Conservation (phyloP, 345 rosid genomes). For the Syzygium oleosum region DNA sequence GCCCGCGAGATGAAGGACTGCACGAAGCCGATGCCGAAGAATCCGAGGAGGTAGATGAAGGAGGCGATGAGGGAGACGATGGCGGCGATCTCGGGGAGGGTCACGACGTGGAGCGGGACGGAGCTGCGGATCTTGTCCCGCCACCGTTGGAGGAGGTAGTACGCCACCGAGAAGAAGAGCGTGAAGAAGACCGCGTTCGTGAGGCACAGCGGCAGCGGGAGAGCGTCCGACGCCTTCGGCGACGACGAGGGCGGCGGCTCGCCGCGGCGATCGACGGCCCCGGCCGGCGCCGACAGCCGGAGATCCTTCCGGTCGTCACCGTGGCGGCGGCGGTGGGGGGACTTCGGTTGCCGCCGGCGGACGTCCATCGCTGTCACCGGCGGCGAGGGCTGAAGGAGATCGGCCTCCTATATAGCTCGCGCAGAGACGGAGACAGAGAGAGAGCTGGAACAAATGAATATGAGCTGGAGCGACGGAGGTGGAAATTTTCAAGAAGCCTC, state of each 20-base stretch:
- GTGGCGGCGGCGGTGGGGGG: not conserved
- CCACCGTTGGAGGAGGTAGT: slow-evolving; percentile 84
- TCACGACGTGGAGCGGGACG: slow-evolving; percentile 79
- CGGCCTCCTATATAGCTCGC: not conserved
- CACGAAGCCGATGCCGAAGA: slow-evolving; percentile 84
- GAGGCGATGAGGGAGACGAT: slow-evolving; percentile 69
- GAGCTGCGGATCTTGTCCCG: slow-evolving; percentile 88
- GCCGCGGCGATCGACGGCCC: not conserved
- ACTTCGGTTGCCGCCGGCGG: slow-evolving; percentile 35
- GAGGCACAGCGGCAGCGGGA: slow-evolving; percentile 69
- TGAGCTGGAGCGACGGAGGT: not conserved
- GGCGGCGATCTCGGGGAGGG: slow-evolving; percentile 65
- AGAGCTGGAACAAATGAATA: not conserved
- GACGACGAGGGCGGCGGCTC: not conserved
- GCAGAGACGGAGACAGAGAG: not conserved
- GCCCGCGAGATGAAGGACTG: slow-evolving; percentile 70
- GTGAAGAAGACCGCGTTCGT: slow-evolving; percentile 81
- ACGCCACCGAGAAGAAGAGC: slow-evolving; percentile 84
- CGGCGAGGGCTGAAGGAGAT: not conserved
- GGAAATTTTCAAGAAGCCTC: not conserved
- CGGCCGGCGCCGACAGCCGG: not conserved
- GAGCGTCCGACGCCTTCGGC: slow-evolving; percentile 72
- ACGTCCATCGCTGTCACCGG: slow-evolving; percentile 32
- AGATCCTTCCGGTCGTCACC: not conserved
- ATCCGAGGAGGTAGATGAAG: slow-evolving; percentile 71